These are phyloP conservation scores for Peniophora sp. DNA, from an alignment of 1,284 basidiomycete species.

Conservation along the genomic window DNA sequence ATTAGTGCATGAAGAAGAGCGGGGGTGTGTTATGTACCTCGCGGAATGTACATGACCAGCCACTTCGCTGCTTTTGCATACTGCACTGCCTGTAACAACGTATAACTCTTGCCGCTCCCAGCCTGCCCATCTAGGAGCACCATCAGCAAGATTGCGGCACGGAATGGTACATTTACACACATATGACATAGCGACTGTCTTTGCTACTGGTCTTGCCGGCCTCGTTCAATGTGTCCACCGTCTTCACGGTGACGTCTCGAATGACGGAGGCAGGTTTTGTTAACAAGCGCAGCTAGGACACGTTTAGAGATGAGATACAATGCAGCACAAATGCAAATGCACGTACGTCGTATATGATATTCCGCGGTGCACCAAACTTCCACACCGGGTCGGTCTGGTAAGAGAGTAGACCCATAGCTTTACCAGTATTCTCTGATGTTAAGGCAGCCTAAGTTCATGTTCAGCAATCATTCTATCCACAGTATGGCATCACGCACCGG, in stretches of 20 bases:
- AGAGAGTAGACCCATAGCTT: slow-evolving; percentile 32
- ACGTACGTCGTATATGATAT: slow-evolving; percentile 55
- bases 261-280: slow-evolving; percentile 60
- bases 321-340: not conserved
- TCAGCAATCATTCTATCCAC: not conserved
- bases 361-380: slow-evolving; percentile 60
- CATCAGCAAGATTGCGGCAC: too few species aligned
- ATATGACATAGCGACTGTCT: slow-evolving; percentile 50
- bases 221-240: slow-evolving; percentile 40
- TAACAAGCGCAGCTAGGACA: slow-evolving; percentile 53
- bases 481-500: slow-evolving; percentile 24
- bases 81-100: slow-evolving; percentile 76
- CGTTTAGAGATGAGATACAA: not conserved
- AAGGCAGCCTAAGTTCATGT: slow-evolving; percentile 25
- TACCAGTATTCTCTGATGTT: slow-evolving; percentile 28
- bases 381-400: slow-evolving; percentile 42
- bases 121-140: slow-evolving; percentile 75
- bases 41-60: slow-evolving; percentile 87
- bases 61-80: slow-evolving; percentile 68
- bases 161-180: too few species aligned
- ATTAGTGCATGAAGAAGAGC: not conserved
- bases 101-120: slow-evolving; percentile 81
- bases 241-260: slow-evolving; percentile 50
- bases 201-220: slow-evolving; percentile 34
- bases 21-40: slow-evolving; percentile 36